Evolutionary conservation across 129 eudicot species (phyloP), one percentile per base, ranked within the genome.

Genomic region (Smallanthus sonchifolius): DNA sequence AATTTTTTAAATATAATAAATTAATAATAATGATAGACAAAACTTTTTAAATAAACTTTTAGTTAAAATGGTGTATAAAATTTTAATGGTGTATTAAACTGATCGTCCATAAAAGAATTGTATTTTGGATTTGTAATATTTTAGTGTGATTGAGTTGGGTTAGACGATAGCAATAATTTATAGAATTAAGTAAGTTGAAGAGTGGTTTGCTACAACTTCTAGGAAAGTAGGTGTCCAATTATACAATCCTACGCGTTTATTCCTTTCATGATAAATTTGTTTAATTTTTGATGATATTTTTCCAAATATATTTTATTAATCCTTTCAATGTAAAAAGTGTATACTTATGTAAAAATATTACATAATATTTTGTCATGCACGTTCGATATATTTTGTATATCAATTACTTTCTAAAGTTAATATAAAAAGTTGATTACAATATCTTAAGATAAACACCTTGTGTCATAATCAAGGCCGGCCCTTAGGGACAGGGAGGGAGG

Each of bases 81-180:
- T n/a, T n/a, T n/a, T n/a, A n/a, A n/a, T n/a, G n/a, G n/a, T n/a
- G n/a, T n/a, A n/a, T n/a, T n/a, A n/a, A n/a, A n/a, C n/a, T n/a
- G n/a, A n/a, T n/a, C n/a, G n/a, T n/a, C n/a, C n/a, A n/a, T n/a
- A n/a, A n/a, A 4, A 37, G 13, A 7, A 37, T 2, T 4, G 15
- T 20, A 1, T 24, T 56, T 20, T 57, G n/a, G 64, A 36, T 7
- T 36, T 37, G 8, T 63, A 65, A 17, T 65, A 52, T 13, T 30
- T 60, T 54, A 10, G 4, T 11, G 16, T 52, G 36, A 17, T 60
- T 64, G 40, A 24, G 40, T 20, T 2, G 56, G 60, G 20, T 55
- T 67, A 56, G 54, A 75, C 64, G 73, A 42, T 65, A 65, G 34
- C 44, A 75, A 75, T 75, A 73, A 65, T 65, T 75, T 38, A 20